A percentile compares a stretch with the other conserved stretches of the same genome.
Conservation (phyloP, 768 basidiomycete species). For the Leccinum incarnatum region DNA sequence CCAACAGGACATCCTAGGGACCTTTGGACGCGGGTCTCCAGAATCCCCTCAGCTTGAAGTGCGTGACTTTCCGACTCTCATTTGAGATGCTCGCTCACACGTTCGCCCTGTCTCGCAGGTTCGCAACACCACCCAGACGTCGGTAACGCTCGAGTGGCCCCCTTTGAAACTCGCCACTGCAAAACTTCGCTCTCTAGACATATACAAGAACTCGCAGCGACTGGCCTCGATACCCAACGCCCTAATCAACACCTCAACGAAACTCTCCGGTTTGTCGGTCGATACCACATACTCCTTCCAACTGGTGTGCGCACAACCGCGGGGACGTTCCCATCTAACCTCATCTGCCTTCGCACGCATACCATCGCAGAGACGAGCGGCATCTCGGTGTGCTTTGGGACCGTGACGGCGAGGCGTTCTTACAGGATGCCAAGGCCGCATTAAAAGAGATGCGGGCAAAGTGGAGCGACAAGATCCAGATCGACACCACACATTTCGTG, state of each 20-base stretch:
- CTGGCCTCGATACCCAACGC: slow-evolving; percentile 85
- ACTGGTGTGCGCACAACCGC: slow-evolving; percentile 89
- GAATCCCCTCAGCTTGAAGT: slow-evolving; percentile 74
- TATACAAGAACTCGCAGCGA: slow-evolving; percentile 89
- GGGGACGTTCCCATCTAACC: slow-evolving; percentile 84
- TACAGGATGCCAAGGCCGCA: too few species aligned
- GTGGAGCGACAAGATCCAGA: too few species aligned
- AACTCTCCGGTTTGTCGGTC: slow-evolving; percentile 77
- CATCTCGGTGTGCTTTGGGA: slow-evolving; percentile 93
- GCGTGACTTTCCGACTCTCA: slow-evolving; percentile 14
- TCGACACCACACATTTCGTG: too few species aligned
- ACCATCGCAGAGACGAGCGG: slow-evolving; percentile 95
- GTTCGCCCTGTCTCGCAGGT: slow-evolving; percentile 46
- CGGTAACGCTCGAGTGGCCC: slow-evolving; percentile 96
- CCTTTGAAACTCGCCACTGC: slow-evolving; percentile 79
- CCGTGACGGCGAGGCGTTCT: slow-evolving; percentile 51
- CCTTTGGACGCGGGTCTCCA: slow-evolving; percentile 69
- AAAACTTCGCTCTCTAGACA: slow-evolving; percentile 83
- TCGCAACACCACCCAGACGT: slow-evolving; percentile 94
- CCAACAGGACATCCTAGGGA: slow-evolving; percentile 74
- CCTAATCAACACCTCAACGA: slow-evolving; percentile 80
- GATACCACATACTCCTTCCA: slow-evolving; percentile 92
- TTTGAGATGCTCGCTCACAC: slow-evolving; percentile 1
- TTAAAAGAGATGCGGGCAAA: too few species aligned
- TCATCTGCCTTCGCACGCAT: slow-evolving; percentile 83